A percentile compares a stretch with the other conserved stretches of the same genome.
Conservation (phyloP, 768 basidiomycete species). For the Tylopilus rubrobrunneus region DNA sequence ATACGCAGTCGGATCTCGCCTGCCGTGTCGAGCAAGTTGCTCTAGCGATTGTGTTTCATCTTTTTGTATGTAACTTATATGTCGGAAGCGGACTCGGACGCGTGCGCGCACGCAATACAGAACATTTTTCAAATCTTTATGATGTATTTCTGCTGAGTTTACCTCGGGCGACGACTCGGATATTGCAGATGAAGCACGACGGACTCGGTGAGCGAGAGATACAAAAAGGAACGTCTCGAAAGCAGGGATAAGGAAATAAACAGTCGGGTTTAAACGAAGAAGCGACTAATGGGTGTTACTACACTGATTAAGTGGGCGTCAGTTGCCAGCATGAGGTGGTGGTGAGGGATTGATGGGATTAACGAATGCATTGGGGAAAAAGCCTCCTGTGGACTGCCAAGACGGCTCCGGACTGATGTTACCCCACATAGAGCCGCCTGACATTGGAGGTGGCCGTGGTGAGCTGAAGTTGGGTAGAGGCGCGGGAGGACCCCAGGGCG, state of each 20-base stretch:
- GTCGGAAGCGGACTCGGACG: background rate
- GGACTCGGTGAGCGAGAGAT: background rate
- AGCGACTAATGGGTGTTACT: conserved; percentile 17
- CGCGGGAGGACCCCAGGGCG: conserved; percentile 45
- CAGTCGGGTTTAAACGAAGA: background rate
- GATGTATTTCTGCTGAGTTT: conserved; percentile 34
- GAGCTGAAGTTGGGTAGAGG: conserved; percentile 34
- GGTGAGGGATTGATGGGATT: conserved; percentile 48
- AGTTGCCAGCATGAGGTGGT: conserved; percentile 37
- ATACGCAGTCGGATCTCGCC: conserved; percentile 85
- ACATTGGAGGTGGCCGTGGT: conserved; percentile 33
- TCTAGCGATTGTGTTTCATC: conserved; percentile 31
- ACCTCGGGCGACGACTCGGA: conserved; percentile 15
- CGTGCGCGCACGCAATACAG: background rate
- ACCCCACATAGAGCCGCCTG: conserved; percentile 41
- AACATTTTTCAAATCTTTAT: conserved; percentile 34
- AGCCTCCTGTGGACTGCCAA: conserved; percentile 49
- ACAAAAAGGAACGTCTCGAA: conserved; percentile 15
- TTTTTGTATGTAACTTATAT: conserved; percentile 1
- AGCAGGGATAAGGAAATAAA: background rate
- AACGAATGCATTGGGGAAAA: conserved; percentile 46
- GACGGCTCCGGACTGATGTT: conserved; percentile 37
- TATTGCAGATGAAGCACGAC: conserved; percentile 29
- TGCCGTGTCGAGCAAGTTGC: conserved; percentile 88
- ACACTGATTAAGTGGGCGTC: conserved; percentile 23